Evolutionary conservation across 352 stramenopile species (phyloP), one percentile per base, ranked within the genome.

Genomic region (Phytophthora pinifolia): DNA sequence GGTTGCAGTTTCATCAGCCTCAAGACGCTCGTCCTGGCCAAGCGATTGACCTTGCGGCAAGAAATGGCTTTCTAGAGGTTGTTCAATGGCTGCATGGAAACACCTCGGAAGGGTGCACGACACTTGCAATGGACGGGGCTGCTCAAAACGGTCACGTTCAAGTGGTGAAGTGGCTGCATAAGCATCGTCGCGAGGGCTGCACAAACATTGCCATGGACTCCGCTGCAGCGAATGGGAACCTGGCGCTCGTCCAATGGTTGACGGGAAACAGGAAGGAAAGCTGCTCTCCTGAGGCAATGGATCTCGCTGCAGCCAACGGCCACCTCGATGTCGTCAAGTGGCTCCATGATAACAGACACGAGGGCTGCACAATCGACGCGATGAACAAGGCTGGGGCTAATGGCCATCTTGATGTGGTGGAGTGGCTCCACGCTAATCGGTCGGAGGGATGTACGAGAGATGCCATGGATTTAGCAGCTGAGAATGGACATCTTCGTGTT

Each of bases 61-160:
- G 38, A 27, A 57, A 52, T 25, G 55, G 55, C 9, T 34, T 37
- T 15, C 18, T 63, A 2, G 25, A 42, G 37, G 30, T 53, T 22
- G 46, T 63, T 1, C 17, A 63, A 29, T 63, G 55, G 55, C 39
- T 63, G 8, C 46, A 63, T 12, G 25, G 37, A 8, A 50, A 58
- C 13, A 64, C 39, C 6, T 52, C 34, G 15, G 55, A 47, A 42
- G 25, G 31, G 4, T 55, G 54, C 31, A 33, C 44, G 8, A 56
- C 22, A 1, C 42, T 49, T 15, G 55, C 41, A 9, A 54, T 59
- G 47, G 25, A 59, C 12, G 33, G 27, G 2, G 55, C 55, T 10
- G 55, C 46, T 38, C 17, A 30, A 35, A 47, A 59, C 13, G 32
- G n/a, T 7, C 48, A 59, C 32, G 35, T 64, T 4, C 13, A 49